Conservation (phyloP, 805 yeast species). For the Lipomyces oligophaga region DNA sequence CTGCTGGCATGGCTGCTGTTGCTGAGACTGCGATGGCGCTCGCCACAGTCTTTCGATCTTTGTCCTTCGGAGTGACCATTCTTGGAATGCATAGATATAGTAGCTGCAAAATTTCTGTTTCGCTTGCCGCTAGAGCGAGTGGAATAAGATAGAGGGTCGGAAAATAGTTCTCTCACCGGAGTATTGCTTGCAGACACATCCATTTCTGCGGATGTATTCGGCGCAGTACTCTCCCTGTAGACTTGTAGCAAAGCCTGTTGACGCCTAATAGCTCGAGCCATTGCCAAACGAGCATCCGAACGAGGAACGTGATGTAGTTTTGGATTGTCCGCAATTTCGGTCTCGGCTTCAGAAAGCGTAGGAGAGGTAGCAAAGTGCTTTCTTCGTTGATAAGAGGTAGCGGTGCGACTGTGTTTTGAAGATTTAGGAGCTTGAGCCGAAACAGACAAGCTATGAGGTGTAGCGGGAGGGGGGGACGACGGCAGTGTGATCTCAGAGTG, state of each 20-base stretch:
- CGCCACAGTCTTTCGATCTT: too few relatives aligned
- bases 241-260: slow-evolving; percentile 11
- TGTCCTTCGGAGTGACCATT: too few relatives aligned
- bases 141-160: too few relatives aligned
- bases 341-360: slow-evolving; percentile 23
- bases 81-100: too few relatives aligned
- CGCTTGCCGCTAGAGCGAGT: too few relatives aligned
- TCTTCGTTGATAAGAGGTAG: not conserved
- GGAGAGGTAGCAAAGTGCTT: slow-evolving; percentile 1
- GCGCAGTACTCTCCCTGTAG: slow-evolving; percentile 10
- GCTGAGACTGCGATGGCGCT: not conserved
- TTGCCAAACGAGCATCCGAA: slow-evolving; percentile 24
- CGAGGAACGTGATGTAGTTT: not conserved
- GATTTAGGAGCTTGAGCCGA: slow-evolving; percentile 12
- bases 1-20: not conserved
- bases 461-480: not conserved
- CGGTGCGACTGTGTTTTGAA: too few relatives aligned
- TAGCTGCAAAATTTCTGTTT: too few relatives aligned
- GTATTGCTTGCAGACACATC: not conserved
- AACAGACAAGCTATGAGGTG: slow-evolving; percentile 3
- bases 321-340: slow-evolving; percentile 21
- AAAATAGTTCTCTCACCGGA: too few relatives aligned
- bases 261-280: slow-evolving; percentile 18
- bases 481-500: too few relatives aligned
- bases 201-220: not conserved